phyloP scores from a whole-genome alignment of 2,329 filamentous ascomycete species.

The Cladosporium sp. region DNA sequence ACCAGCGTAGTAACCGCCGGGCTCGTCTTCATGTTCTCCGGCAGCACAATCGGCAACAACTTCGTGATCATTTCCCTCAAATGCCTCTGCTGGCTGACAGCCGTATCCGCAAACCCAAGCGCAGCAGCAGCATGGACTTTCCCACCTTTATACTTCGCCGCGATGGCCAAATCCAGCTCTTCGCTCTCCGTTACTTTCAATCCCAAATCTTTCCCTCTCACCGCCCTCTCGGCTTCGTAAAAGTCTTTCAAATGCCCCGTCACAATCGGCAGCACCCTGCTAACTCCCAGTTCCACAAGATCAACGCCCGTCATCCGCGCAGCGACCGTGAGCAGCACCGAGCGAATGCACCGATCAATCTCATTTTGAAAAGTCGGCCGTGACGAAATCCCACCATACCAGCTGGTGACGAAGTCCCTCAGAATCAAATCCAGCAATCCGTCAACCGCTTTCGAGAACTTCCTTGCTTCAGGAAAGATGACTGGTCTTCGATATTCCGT shows the following conservation, averaged over 20 bases:
- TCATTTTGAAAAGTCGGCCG: conserved; percentile 79
- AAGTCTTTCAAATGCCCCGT: conserved; percentile 88
- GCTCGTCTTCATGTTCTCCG: conserved; percentile 69
- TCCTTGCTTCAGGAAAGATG: conserved; percentile 70
- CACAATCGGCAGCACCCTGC: conserved; percentile 78
- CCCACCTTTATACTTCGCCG: conserved; percentile 86
- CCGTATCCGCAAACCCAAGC: conserved; percentile 77
- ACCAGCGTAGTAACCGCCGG: conserved; percentile 75
- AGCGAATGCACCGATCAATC: conserved; percentile 74
- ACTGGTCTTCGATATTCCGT: conserved; percentile 64
- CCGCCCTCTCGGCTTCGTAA: conserved; percentile 79
- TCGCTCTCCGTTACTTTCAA: conserved; percentile 91
- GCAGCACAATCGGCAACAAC: conserved; percentile 71
- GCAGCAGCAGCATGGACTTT: conserved; percentile 83
- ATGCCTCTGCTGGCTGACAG: conserved; percentile 82
- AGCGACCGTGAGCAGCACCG: conserved; percentile 65
- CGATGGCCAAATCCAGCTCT: conserved; percentile 91
- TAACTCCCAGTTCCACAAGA: conserved; percentile 76
- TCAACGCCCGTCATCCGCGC: conserved; percentile 73
- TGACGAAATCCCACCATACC: conserved; percentile 83
- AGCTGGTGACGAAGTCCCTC: conserved; percentile 79
- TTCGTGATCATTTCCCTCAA: conserved; percentile 69
- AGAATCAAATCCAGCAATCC: conserved; percentile 70
- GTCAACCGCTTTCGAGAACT: conserved; percentile 76
- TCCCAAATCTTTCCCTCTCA: conserved; percentile 83